Evolutionary conservation across 345 rosid genomes (phyloP).

Genomic region (Gossypium thurberi): DNA sequence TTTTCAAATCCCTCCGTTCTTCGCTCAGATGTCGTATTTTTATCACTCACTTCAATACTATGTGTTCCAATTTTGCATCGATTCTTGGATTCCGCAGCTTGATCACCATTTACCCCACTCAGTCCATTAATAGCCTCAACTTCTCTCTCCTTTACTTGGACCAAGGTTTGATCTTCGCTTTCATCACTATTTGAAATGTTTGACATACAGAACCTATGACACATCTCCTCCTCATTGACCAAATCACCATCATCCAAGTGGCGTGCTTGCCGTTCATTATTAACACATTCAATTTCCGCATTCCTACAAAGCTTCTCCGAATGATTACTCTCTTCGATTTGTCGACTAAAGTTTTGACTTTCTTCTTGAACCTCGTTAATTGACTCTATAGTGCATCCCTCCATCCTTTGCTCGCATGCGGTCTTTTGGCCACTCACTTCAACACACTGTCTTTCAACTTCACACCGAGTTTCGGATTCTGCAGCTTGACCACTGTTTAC

Average conservation of each 20-base stretch:
- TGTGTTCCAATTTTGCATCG: background rate
- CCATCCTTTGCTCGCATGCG: background rate
- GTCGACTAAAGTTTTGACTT: background rate
- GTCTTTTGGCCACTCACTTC: too few relatives aligned
- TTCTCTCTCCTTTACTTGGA: background rate
- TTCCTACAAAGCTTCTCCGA: slow-evolving; percentile 22
- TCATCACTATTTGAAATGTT: background rate
- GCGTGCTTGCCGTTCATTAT: slow-evolving; percentile 9
- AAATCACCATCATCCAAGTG: background rate
- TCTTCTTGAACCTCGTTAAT: background rate
- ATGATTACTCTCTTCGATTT: slow-evolving; percentile 17
- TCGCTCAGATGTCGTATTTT: too few relatives aligned
- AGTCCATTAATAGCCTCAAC: background rate
- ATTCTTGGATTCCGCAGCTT: background rate
- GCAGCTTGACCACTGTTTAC: background rate
- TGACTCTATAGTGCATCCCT: background rate
- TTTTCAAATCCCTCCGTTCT: too few relatives aligned
- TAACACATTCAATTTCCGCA: background rate
- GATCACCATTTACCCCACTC: background rate
- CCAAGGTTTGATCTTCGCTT: background rate
- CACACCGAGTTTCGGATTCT: background rate
- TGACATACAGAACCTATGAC: background rate
- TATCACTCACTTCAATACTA: too few relatives aligned
- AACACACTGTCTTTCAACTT: background rate
- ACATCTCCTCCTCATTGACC: background rate